A percentile compares a stretch with the other conserved stretches of the same genome.
Conservation (phyloP, 192 early-diverging fungal genomes). For the Chytriomyces sp. region DNA sequence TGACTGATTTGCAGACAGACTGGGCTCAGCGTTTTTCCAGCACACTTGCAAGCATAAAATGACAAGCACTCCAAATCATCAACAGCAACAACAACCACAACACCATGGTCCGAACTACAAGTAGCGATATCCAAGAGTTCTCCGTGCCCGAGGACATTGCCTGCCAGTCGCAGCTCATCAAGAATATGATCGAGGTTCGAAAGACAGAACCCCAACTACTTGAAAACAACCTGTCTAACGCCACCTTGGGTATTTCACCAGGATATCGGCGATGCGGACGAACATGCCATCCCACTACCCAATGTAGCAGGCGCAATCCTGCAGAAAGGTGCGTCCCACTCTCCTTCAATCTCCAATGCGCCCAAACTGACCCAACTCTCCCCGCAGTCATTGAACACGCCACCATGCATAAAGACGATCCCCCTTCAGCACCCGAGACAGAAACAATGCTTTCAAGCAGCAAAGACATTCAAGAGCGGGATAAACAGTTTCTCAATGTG, state of each 20-base stretch:
- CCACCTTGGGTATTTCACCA: background rate
- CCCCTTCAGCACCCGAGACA: conserved; percentile 52
- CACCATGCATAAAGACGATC: conserved; percentile 80
- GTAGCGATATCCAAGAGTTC: conserved; percentile 43
- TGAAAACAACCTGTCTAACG: background rate
- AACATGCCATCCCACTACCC: conserved; percentile 76
- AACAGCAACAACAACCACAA: no score
- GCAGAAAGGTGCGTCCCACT: conserved; percentile 54
- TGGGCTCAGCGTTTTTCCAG: no score
- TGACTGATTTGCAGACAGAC: no score
- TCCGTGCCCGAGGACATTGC: conserved; percentile 60
- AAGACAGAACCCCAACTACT: background rate
- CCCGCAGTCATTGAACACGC: conserved; percentile 82
- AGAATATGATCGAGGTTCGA: conserved; percentile 64
- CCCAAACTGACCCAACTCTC: background rate
- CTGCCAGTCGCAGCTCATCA: conserved; percentile 62
- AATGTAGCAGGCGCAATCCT: conserved; percentile 90
- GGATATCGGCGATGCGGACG: conserved; percentile 48
- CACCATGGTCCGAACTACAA: no score
- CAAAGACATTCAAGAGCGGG: conserved; percentile 87
- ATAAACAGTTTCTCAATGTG: conserved; percentile 88
- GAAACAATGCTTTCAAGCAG: conserved; percentile 66
- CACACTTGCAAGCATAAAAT: no score
- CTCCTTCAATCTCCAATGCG: no score
- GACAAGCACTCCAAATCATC: no score